Evolutionary conservation across 306 rosid genomes (phyloP).

Genomic region (Senna siamea): DNA sequence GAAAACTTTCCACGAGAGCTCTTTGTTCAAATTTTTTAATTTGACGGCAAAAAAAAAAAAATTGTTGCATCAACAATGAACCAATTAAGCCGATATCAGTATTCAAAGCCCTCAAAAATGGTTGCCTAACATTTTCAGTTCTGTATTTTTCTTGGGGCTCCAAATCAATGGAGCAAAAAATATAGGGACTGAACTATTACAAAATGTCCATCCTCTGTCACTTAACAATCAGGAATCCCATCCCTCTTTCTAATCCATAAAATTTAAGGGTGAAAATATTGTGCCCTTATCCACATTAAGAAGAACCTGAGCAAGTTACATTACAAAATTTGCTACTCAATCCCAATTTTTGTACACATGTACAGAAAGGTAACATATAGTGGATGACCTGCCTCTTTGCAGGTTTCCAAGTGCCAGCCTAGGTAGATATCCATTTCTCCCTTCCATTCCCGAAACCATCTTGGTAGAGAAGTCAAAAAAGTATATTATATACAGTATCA

Average conservation of each 20-base stretch:
- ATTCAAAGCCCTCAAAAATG: slow-evolving; percentile 61
- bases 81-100: slow-evolving; percentile 42
- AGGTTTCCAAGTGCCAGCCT: slow-evolving; percentile 48
- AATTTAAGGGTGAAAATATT: slow-evolving; percentile 49
- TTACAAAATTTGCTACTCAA: slow-evolving; percentile 67
- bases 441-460: slow-evolving; percentile 48
- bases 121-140: slow-evolving; percentile 56
- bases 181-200: slow-evolving; percentile 55
- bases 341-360: slow-evolving; percentile 85
- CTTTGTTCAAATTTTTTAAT: slow-evolving; percentile 49
- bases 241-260: slow-evolving; percentile 60
- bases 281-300: slow-evolving; percentile 57
- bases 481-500: slow-evolving; percentile 57
- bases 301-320: slow-evolving; percentile 45
- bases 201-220: slow-evolving; percentile 44
- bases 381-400: slow-evolving; percentile 43
- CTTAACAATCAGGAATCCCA: slow-evolving; percentile 39
- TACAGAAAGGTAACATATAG: slow-evolving; percentile 57
- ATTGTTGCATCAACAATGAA: slow-evolving; percentile 41
- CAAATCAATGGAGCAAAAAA: slow-evolving; percentile 63
- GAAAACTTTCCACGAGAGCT: slow-evolving; percentile 44
- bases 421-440: slow-evolving; percentile 40
- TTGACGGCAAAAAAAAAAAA: slow-evolving; percentile 28
- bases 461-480: slow-evolving; percentile 40
- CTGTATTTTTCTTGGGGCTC: slow-evolving; percentile 50